Evolutionary conservation across 2,329 filamentous ascomycete species (phyloP), one percentile per base, ranked within the genome.

Genomic region (Balansia obtecta): DNA sequence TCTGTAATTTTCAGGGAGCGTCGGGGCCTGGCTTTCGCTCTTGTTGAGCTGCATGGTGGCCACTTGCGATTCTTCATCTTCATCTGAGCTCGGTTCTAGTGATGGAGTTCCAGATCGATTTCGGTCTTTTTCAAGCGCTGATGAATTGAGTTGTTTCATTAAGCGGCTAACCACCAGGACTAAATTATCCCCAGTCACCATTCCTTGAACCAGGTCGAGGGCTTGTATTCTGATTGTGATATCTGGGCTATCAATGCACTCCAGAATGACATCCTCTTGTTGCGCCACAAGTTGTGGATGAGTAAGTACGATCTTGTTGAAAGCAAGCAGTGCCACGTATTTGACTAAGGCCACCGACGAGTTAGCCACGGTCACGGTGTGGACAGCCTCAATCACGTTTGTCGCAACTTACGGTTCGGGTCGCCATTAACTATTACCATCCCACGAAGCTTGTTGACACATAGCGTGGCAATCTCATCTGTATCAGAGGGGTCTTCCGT

Each of bases 401-500:
- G 6, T 15, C 34, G 8, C 12, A 32, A 75, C 86, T 77, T 69
- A 93, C 88, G 72, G 65, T 98, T 98, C 9, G 91, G 86, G 64
- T 98, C 93, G 22, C 88, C 88, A 65, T 96, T 87, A 50, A 95
- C 80, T 61, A 94, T 85, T 52, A 97, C 83, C 88, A 97, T 97
- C 57, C 88, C 88, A 56, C 93, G 79, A 22, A 98, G 75, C 67
- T 97, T 98, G 54, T 81, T 87, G 27, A 97, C 90, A 64, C 93
- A 98, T 5, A 98, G 74, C 30, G 83, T 83, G 7, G 93, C 93
- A 61, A 98, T 88, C 65, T 96, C 90, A 57, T 97, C 90, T 39
- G 86, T 85, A 50, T 91, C 90, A 34, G 83, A 76, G 18, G 83
- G 80, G 49, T 88, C 86, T 56, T 90, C 88, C 30, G 83, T 82